Conservation (phyloP, 2,329 filamentous ascomycete genomes). For the Proliferodiscus dingleyae region DNA sequence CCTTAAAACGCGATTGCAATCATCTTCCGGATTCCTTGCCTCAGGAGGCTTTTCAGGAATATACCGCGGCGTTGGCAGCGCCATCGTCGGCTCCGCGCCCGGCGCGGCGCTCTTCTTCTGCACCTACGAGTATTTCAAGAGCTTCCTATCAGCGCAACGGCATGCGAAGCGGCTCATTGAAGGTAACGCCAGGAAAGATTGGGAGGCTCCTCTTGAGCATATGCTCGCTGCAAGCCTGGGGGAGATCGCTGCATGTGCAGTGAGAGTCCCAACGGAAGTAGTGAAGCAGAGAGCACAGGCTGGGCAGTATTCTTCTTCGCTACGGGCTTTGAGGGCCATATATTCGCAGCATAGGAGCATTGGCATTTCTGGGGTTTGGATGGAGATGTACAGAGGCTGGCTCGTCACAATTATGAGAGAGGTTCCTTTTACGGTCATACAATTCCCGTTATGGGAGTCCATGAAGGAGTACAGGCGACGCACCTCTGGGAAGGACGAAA, state of each 20-base stretch:
- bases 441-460: slow-evolving; percentile 95
- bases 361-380: slow-evolving; percentile 58
- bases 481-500: slow-evolving; percentile 38
- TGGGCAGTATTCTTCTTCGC: slow-evolving; percentile 67
- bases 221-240: slow-evolving; percentile 83
- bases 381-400: slow-evolving; percentile 88
- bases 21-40: slow-evolving; percentile 68
- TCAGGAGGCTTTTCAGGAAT: slow-evolving; percentile 86
- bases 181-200: slow-evolving; percentile 25
- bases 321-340: slow-evolving; percentile 66
- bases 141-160: slow-evolving; percentile 37
- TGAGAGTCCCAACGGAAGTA: slow-evolving; percentile 92
- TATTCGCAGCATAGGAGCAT: slow-evolving; percentile 41
- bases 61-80: slow-evolving; percentile 87
- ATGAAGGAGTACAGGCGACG: slow-evolving; percentile 69
- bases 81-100: slow-evolving; percentile 85
- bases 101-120: slow-evolving; percentile 97
- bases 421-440: slow-evolving; percentile 94
- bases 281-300: slow-evolving; percentile 97
- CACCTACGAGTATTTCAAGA: slow-evolving; percentile 78
- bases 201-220: slow-evolving; percentile 48
- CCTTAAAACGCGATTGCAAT: slow-evolving; percentile 95
- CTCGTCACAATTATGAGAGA: slow-evolving; percentile 90
- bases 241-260: slow-evolving; percentile 86
- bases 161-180: slow-evolving; percentile 20